Evolutionary conservation across 1,284 basidiomycete species (phyloP).

Genomic region (Coniferiporia weirii): DNA sequence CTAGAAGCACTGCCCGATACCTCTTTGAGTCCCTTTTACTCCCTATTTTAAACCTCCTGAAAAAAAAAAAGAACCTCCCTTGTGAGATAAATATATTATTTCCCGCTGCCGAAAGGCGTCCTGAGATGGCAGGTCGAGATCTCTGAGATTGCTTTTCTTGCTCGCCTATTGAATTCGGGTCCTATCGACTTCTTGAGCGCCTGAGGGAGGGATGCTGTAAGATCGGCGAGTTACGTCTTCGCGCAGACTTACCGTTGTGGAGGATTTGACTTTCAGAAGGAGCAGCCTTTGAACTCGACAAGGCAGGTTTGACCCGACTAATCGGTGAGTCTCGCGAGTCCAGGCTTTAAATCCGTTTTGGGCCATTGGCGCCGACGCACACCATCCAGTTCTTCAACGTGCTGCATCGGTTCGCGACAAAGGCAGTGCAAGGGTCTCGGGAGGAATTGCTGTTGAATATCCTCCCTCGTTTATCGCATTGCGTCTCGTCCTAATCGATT

Average conservation of each 20-base stretch:
- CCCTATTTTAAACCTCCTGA: not conserved
- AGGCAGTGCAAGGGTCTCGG: not conserved
- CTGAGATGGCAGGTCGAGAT: no score
- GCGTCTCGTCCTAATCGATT: conserved; percentile 4
- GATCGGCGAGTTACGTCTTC: conserved; percentile 12
- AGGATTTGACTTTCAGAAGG: conserved; percentile 9
- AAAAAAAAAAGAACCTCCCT: not conserved
- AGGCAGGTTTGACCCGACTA: conserved; percentile 14
- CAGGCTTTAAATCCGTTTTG: conserved; percentile 8
- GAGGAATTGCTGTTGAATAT: not conserved
- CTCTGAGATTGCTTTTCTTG: not conserved
- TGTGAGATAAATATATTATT: not conserved
- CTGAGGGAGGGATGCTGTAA: not conserved
- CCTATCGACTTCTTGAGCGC: not conserved
- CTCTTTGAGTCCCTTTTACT: not conserved
- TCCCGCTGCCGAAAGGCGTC: not conserved
- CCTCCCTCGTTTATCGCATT: not conserved
- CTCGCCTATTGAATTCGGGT: not conserved
- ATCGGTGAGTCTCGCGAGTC: conserved; percentile 3
- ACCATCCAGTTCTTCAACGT: not conserved
- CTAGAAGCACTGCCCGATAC: not conserved
- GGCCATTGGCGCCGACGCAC: not conserved
- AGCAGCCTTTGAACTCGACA: conserved; percentile 2
- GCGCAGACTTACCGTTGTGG: not conserved
- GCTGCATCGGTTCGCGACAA: not conserved